Conservation (phyloP, 2,329 filamentous ascomycete species). For the Incumbomyces lentus region DNA sequence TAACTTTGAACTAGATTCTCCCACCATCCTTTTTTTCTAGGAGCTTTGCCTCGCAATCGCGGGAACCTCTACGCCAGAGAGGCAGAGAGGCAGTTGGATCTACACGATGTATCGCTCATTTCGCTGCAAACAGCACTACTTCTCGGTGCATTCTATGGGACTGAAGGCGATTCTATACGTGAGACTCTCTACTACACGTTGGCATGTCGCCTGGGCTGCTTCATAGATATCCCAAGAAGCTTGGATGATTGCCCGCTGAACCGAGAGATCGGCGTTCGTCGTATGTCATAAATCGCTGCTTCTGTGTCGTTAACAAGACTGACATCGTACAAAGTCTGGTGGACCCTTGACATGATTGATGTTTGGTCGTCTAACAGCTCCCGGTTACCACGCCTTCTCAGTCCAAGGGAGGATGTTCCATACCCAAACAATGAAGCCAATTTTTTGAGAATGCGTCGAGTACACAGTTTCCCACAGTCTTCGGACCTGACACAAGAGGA, state of each 20-base stretch:
- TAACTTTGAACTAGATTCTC: slow-evolving; percentile 4
- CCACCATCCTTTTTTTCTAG: slow-evolving; percentile 9
- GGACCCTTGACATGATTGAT: slow-evolving; percentile 34
- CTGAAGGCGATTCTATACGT: slow-evolving; percentile 23
- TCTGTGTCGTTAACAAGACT: too few relatives aligned
- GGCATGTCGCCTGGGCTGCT: slow-evolving; percentile 28
- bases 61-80: slow-evolving; percentile 13
- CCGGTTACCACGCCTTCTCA: slow-evolving; percentile 26
- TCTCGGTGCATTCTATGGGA: slow-evolving; percentile 27
- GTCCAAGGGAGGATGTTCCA: slow-evolving; percentile 21
- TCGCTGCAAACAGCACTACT: slow-evolving; percentile 34
- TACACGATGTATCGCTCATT: slow-evolving; percentile 28
- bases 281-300: too few relatives aligned
- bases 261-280: slow-evolving; percentile 26
- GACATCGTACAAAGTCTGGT: slow-evolving; percentile 31
- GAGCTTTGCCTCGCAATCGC: slow-evolving; percentile 10
- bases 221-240: slow-evolving; percentile 28
- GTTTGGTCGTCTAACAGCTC: slow-evolving; percentile 31
- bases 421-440: slow-evolving; percentile 30
- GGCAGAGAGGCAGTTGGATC: slow-evolving; percentile 22
- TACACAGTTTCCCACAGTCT: slow-evolving; percentile 4
- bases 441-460: slow-evolving; percentile 21
- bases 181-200: slow-evolving; percentile 32
- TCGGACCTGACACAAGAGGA: slow-evolving; percentile 7
- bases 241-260: slow-evolving; percentile 22